Conservation (phyloP, 2,329 filamentous ascomycete species). For the Cladophialophora chaetospira region DNA sequence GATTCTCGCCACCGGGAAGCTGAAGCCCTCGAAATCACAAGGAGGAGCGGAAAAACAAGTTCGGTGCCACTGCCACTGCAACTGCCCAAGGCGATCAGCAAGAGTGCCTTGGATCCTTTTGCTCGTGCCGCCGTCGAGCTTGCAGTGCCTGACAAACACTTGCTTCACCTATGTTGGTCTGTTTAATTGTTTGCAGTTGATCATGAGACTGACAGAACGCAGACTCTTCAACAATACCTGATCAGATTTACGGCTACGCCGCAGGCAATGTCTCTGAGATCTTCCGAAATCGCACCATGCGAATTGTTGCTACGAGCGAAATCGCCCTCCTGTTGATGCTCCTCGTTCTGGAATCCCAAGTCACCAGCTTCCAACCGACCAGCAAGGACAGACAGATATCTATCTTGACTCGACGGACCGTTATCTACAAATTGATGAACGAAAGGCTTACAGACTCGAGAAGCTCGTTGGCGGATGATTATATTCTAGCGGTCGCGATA, state of each 20-base stretch:
- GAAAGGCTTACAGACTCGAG: neutral
- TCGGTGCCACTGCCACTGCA: neutral
- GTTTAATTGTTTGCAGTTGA: too few relatives aligned
- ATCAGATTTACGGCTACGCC: slow-evolving; percentile 10
- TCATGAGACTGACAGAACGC: neutral
- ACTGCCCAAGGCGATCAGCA: slow-evolving; percentile 9
- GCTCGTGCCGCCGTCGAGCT: slow-evolving; percentile 4
- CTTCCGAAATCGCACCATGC: neutral
- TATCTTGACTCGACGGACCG: neutral
- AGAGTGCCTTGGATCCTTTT: slow-evolving; percentile 17
- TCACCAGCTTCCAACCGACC: slow-evolving; percentile 13
- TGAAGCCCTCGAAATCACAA: neutral
- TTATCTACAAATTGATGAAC: slow-evolving; percentile 10
- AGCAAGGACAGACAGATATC: slow-evolving; percentile 11
- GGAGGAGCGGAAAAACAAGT: neutral
- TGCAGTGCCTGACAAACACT: slow-evolving; percentile 13
- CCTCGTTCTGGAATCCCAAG: slow-evolving; percentile 13
- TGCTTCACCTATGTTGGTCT: slow-evolving; percentile 17
- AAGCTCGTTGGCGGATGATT: slow-evolving; percentile 5
- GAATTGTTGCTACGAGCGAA: slow-evolving; percentile 1
- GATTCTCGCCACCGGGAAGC: neutral
- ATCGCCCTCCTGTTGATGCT: slow-evolving; percentile 11
- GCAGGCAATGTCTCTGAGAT: slow-evolving; percentile 1
- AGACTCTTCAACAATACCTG: slow-evolving; percentile 13
- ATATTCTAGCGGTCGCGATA: slow-evolving; percentile 2